Conservation (phyloP, 495 filamentous ascomycete species). For the Lepraria neglecta region DNA sequence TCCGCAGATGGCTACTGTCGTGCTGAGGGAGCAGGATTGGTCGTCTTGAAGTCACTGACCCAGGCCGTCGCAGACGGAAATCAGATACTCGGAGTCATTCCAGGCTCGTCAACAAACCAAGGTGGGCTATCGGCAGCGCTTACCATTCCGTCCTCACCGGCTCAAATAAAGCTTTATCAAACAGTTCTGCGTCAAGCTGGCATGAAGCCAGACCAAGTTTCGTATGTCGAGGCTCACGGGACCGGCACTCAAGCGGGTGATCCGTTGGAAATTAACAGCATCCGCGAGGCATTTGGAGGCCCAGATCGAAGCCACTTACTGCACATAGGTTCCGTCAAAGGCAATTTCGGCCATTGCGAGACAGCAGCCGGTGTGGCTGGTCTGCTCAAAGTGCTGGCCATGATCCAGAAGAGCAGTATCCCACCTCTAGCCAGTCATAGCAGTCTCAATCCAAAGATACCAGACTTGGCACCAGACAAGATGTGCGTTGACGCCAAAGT, state of each 20-base stretch:
- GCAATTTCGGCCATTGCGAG: conserved; percentile 41
- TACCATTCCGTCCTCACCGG: conserved; percentile 32
- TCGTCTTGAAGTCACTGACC: conserved; percentile 60
- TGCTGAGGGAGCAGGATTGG: conserved; percentile 56
- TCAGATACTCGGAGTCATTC: conserved; percentile 55
- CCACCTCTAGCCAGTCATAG: conserved; percentile 38
- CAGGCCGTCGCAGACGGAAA: conserved; percentile 58
- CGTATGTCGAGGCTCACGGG: conserved; percentile 38
- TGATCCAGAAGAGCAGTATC: conserved; percentile 32
- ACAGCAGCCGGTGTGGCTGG: conserved; percentile 32
- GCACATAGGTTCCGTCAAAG: conserved; percentile 36
- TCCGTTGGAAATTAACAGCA: conserved; percentile 34
- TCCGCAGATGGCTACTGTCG: conserved; percentile 70
- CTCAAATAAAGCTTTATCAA: conserved; percentile 26
- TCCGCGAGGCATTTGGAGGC: conserved; percentile 35
- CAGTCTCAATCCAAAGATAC: conserved; percentile 39
- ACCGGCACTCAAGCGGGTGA: conserved; percentile 35
- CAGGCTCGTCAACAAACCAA: conserved; percentile 58
- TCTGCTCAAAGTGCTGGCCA: conserved; percentile 35
- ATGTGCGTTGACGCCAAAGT: conserved; percentile 36
- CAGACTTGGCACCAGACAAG: conserved; percentile 12
- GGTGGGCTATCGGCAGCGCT: conserved; percentile 45
- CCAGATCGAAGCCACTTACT: conserved; percentile 33
- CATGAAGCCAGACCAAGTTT: conserved; percentile 22
- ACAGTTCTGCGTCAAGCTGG: conserved; percentile 11